Evolutionary conservation across 345 rosid species (phyloP).

Genomic region (Chamaenerion angustifolium): DNA sequence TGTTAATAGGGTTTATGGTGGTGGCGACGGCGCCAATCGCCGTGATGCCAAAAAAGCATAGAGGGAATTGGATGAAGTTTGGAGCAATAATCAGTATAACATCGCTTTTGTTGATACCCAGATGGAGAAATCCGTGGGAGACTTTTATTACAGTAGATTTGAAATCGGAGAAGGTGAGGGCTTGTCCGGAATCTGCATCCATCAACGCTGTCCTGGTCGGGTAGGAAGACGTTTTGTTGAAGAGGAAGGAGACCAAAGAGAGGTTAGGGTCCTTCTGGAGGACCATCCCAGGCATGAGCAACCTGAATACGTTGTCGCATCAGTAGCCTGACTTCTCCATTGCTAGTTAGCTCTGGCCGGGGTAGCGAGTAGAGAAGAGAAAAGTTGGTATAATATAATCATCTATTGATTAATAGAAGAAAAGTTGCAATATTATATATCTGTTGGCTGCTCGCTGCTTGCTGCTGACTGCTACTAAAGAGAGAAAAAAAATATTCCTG

Average conservation of each 20-base stretch:
- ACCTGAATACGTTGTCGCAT: constrained; percentile 40
- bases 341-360: no score
- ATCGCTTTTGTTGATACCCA: constrained; percentile 55
- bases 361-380: no score
- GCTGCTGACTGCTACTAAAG: no score
- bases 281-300: constrained; percentile 36
- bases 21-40: constrained; percentile 65
- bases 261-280: constrained; percentile 50
- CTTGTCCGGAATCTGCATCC: constrained; percentile 41
- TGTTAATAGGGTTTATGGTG: constrained; percentile 63
- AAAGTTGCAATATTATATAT: no score
- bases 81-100: constrained; percentile 63
- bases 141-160: constrained; percentile 41
- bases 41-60: constrained; percentile 55
- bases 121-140: constrained; percentile 43
- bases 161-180: constrained; percentile 43
- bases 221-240: constrained; percentile 40
- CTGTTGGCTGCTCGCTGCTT: no score
- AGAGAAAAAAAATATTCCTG: no score
- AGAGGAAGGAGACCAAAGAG: constrained; percentile 42
- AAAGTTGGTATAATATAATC: no score
- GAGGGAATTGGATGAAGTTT: constrained; percentile 56
- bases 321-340: no score
- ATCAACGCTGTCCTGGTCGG: constrained; percentile 44
- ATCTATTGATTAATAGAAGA: no score